Base-by-base conservation (phyloP, 2,329 filamentous ascomycete species). In the Botrytis aclada region DNA sequence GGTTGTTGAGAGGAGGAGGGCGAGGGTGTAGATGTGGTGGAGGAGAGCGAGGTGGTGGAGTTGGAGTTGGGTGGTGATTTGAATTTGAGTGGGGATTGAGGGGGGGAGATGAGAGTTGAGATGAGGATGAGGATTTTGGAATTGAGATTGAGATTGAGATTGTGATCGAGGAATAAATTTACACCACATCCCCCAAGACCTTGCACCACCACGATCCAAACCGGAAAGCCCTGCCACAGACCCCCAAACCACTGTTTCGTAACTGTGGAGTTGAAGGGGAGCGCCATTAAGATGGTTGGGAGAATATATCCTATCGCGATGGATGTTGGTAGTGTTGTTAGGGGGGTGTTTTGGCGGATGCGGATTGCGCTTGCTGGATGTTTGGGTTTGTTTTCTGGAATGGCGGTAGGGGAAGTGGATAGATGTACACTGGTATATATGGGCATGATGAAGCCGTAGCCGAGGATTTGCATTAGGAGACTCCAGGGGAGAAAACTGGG, bases 311-410 rank as follows among this genome's bases (percentile, higher is more conserved):
- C 47, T 1, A 51, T 51, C 5, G 4, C n/a, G 3, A 51, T n/a
- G n/a, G 47, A 51, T 51, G 14, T 10, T n/a, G 47, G 25, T n/a
- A 51, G 14, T 51, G 25, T 51, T n/a, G 47, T 4, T 10, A n/a
- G 4, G 10, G 47, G 4, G 1, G 10, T n/a, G 5, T 2, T 14
- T 1, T 51, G n/a, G 4, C 47, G 25, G 5, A 14, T 5, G 3
- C 10, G n/a, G 25, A n/a, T 51, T 3, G n/a, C n/a, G n/a, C n/a
- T n/a, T n/a, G n/a, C n/a, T n/a, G n/a, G n/a, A n/a, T n/a, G n/a
- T n/a, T n/a, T n/a, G n/a, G n/a, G n/a, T 37, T 37, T 37, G 37
- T 37, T 37, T 37, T 37, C 37, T 7, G 37, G 4, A 7, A 7
- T 7, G 37, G 7, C 37, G 37, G 37, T 37, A 37, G 37, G 7